Percentiles rank a stretch among this genome's conserved stretches.
These are phyloP conservation scores for Penicillium bovifimosum DNA, from an alignment of 495 filamentous ascomycete genomes.

Conservation along the genomic window DNA sequence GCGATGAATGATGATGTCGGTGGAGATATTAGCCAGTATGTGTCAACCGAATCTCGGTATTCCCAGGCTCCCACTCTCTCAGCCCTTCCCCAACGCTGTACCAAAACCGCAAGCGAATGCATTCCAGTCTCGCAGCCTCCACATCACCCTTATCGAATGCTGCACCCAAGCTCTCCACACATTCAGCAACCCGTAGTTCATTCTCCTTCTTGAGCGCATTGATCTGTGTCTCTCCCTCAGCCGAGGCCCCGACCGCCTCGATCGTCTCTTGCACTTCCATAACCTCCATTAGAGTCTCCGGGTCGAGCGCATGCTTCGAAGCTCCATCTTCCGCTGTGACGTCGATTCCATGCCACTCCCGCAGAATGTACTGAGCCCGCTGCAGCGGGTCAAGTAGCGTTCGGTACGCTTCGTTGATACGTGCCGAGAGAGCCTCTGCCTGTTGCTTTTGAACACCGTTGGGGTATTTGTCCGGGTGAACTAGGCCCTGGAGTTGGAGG, in stretches of 20 bases:
- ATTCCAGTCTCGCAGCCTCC: slow-evolving; percentile 60
- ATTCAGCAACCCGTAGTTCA: slow-evolving; percentile 55
- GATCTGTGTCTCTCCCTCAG: slow-evolving; percentile 58
- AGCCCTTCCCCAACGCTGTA: slow-evolving; percentile 77
- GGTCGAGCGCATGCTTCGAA: slow-evolving; percentile 53
- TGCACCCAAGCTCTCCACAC: slow-evolving; percentile 52
- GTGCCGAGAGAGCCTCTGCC: slow-evolving; percentile 67
- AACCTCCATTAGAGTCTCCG: slow-evolving; percentile 76
- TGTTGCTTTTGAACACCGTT: slow-evolving; percentile 47
- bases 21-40: slow-evolving; percentile 43
- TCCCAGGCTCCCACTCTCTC: slow-evolving; percentile 75
- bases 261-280: slow-evolving; percentile 82
- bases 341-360: slow-evolving; percentile 61
- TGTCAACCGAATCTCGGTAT: slow-evolving; percentile 56
- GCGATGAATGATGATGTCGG: too few relatives aligned
- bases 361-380: slow-evolving; percentile 80
- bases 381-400: slow-evolving; percentile 70
- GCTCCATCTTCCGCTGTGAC: slow-evolving; percentile 67
- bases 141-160: slow-evolving; percentile 65
- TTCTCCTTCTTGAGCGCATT: slow-evolving; percentile 58
- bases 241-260: slow-evolving; percentile 53
- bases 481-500: slow-evolving; percentile 67
- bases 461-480: slow-evolving; percentile 79
- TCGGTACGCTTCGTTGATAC: slow-evolving; percentile 84
- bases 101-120: slow-evolving; percentile 84